phyloP scores from a whole-genome alignment of 2,329 filamentous ascomycete species.

The Pyricularia pennisetigena region DNA sequence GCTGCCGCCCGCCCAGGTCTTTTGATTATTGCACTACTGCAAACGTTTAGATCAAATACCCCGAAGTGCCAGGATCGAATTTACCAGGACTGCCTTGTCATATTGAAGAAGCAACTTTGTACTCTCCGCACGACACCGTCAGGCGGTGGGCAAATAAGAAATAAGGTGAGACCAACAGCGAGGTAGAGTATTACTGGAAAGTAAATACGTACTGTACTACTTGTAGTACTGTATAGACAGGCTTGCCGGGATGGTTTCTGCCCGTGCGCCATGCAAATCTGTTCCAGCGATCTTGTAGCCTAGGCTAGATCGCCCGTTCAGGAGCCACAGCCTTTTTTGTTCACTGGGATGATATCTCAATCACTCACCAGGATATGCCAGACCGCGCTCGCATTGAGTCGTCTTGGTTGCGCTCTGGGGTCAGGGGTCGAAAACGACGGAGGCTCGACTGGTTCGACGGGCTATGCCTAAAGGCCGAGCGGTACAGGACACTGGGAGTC shows the following conservation, averaged over 20 bases:
- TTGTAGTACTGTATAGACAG: not conserved
- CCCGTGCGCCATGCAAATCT: not conserved
- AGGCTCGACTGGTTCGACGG: not conserved
- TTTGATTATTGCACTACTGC: not conserved
- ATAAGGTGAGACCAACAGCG: not conserved
- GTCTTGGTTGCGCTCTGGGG: not conserved
- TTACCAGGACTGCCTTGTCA: not conserved
- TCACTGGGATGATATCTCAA: not conserved
- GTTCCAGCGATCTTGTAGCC: not conserved
- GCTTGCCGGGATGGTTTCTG: not conserved
- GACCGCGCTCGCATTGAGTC: not conserved
- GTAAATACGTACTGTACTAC: not conserved
- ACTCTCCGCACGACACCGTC: not conserved
- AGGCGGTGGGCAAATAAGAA: not conserved
- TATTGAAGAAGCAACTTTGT: not conserved
- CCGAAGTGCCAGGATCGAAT: not conserved
- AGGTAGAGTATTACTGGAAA: not conserved
- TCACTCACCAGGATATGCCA: not conserved
- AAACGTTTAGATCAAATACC: not conserved
- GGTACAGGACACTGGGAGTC: not conserved
- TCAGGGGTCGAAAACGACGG: not conserved
- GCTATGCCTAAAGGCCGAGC: not conserved
- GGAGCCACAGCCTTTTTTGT: not conserved
- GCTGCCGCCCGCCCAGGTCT: not conserved
- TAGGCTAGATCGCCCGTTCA: not conserved